Evolutionary conservation across 768 basidiomycete species (phyloP).

Genomic region (Rhizopogon vinicolor): DNA sequence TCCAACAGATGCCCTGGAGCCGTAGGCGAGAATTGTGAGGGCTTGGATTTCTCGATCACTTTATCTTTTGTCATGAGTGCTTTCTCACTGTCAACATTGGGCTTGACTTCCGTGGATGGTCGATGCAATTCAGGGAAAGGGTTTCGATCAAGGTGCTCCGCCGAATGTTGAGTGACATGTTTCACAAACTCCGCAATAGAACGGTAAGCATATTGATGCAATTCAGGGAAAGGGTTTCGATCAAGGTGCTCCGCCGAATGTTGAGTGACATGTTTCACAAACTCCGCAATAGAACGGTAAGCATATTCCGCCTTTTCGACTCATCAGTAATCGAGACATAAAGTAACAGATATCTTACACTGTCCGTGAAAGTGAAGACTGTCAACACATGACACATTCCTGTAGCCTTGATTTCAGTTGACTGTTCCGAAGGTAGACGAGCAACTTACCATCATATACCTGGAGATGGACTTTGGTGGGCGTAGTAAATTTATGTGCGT

Average conservation of each 20-base stretch:
- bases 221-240: constrained; percentile 44
- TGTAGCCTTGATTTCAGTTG: constrained; percentile 15
- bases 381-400: constrained; percentile 75
- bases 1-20: background rate
- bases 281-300: constrained; percentile 54
- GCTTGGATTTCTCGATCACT: constrained; percentile 4
- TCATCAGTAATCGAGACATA: background rate
- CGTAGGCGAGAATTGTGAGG: background rate
- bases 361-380: constrained; percentile 61
- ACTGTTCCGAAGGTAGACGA: background rate
- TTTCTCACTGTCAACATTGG: constrained; percentile 4
- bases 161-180: constrained; percentile 41
- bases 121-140: constrained; percentile 44
- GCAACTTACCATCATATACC: constrained; percentile 59
- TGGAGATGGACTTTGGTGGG: constrained; percentile 72
- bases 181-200: constrained; percentile 54
- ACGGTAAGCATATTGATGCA: constrained; percentile 55
- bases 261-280: constrained; percentile 49
- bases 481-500: constrained; percentile 42
- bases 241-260: constrained; percentile 32
- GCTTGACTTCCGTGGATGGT: constrained; percentile 20
- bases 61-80: constrained; percentile 9
- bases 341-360: constrained; percentile 32
- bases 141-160: constrained; percentile 32
- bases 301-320: constrained; percentile 49